These are phyloP conservation scores for Dactylorhiza incarnata DNA, from an alignment of 106 monocot genomes.

Conservation along the genomic window DNA sequence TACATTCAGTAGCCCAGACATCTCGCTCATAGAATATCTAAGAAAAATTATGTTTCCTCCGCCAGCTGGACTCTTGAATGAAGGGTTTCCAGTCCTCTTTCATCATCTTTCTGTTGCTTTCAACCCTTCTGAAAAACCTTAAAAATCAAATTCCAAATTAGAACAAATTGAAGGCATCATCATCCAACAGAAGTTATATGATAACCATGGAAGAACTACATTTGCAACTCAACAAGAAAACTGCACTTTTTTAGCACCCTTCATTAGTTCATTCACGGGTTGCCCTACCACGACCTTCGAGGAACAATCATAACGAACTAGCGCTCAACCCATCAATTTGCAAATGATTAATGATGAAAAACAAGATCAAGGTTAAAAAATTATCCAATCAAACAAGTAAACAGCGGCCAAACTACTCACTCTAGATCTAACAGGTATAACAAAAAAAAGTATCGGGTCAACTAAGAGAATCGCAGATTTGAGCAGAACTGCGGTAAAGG, in stretches of 20 bases:
- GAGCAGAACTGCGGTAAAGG: background rate
- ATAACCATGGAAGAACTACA: background rate
- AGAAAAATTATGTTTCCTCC: background rate
- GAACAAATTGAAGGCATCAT: background rate
- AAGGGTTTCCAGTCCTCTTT: background rate
- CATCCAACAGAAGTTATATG: background rate
- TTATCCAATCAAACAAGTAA: background rate
- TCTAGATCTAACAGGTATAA: background rate
- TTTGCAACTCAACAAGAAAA: background rate
- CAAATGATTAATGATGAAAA: background rate
- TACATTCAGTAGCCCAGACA: constrained; percentile 2
- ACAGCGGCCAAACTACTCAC: background rate
- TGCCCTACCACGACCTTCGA: background rate
- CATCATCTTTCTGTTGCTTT: background rate
- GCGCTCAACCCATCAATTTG: background rate
- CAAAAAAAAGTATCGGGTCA: background rate
- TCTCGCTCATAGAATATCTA: background rate
- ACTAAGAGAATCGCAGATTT: background rate
- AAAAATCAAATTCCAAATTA: background rate
- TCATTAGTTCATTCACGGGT: background rate
- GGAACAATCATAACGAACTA: background rate
- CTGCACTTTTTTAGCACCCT: background rate
- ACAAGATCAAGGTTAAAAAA: background rate
- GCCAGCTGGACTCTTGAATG: constrained; percentile 1
- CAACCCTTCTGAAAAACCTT: background rate